Conservation (phyloP, 768 basidiomycete species). For the Panaeolus papilionaceus region DNA sequence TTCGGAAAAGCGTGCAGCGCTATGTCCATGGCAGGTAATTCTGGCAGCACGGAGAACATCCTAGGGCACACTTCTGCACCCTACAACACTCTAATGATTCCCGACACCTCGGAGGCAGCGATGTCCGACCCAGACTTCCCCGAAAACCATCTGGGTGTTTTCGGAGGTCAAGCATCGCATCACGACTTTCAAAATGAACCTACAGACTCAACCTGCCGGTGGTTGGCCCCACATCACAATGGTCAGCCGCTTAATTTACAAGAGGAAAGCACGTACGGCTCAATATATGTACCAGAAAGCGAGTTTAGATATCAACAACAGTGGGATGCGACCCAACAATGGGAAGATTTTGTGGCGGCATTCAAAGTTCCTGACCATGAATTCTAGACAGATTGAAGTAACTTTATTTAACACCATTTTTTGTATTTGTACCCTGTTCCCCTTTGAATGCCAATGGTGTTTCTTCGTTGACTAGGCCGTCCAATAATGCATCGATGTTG, state of each 20-base stretch:
- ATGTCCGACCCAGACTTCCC: background rate
- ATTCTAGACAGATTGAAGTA: background rate
- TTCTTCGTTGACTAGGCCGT: slow-evolving; percentile 66
- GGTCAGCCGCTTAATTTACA: background rate
- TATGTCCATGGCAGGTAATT: background rate
- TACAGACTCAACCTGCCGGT: background rate
- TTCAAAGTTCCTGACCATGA: slow-evolving; percentile 1
- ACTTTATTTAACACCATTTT: slow-evolving; percentile 4
- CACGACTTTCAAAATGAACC: background rate
- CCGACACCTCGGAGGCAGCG: background rate
- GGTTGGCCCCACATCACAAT: background rate
- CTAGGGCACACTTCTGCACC: background rate
- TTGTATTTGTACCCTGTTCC: slow-evolving; percentile 10
- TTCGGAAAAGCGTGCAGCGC: background rate
- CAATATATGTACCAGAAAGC: background rate
- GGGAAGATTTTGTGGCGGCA: background rate
- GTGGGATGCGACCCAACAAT: background rate
- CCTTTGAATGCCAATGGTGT: slow-evolving; percentile 23
- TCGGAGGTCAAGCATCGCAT: background rate
- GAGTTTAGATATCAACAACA: slow-evolving; percentile 7
- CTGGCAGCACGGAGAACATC: background rate
- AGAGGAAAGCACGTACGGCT: background rate
- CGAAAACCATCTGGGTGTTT: background rate
- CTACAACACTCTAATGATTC: background rate
- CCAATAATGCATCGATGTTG: slow-evolving; percentile 76